Evolutionary conservation across 495 filamentous ascomycete genomes (phyloP), one percentile per base, ranked within the genome.

Genomic region (Xylaria telfairii): DNA sequence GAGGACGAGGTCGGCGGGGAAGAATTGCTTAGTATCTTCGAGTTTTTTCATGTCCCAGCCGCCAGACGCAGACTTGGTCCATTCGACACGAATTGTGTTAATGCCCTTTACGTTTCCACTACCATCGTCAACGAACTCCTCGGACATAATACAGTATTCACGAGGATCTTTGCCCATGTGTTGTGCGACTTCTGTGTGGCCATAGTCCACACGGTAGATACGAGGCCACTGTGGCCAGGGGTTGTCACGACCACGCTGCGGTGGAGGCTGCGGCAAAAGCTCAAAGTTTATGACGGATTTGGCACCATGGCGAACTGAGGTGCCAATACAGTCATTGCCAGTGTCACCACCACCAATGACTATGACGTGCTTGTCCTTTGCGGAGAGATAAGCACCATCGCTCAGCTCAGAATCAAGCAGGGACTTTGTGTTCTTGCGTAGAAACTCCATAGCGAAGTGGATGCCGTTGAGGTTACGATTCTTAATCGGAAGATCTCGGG

Each of bases 11-110:
- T 99, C 96, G 13, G 96, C 96, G 24, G 94, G 94, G 90, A 99
- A 98, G 87, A 96, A 97, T 79, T 98, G 91, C 83, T 97, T 92
- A 65, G 92, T 95, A 30, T 92, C 94, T 72, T 98, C 96, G 32
- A 97, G 86, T 78, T 96, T 94, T 88, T 97, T 97, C 96, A 99
- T 99, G 79, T 99, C 96, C 96, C 96, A 99, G 37, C 96, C 96
- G 65, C 96, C 96, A 65, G 89, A 90, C 37, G 92, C 87, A 59
- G 88, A 91, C 87, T 94, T 95, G 67, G 95, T 95, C 96, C 96
- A 99, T 81, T 98, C 96, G 41, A 99, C 96, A 44, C 95, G 93
- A 61, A 97, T 88, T 32, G 94, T 98, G 83, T 98, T 98, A 87
- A 99, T 98, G 73, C 96, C 96, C 85, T 92, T 94, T 74, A 99